These are phyloP conservation scores for Phaeodactylum tricornutum DNA, from an alignment of 108 stramenopile species.

Conservation along the genomic window DNA sequence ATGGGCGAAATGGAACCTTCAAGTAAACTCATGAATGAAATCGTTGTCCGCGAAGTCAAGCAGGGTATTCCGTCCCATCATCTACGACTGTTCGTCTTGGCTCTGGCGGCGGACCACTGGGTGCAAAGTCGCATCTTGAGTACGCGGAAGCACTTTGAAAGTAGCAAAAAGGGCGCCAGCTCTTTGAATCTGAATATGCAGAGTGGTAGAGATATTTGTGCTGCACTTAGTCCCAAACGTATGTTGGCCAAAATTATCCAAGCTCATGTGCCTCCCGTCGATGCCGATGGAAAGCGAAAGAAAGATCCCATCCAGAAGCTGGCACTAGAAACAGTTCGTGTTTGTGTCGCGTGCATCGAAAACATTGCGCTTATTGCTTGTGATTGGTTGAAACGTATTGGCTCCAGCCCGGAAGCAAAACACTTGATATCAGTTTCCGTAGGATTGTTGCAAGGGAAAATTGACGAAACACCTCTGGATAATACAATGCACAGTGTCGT, in stretches of 20 bases:
- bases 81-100: slow-evolving; percentile 27
- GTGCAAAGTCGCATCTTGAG: slow-evolving; percentile 19
- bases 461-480: slow-evolving; percentile 11
- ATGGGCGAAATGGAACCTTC: slow-evolving; percentile 1
- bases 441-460: slow-evolving; percentile 25
- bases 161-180: not conserved
- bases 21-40: slow-evolving; percentile 15
- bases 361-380: slow-evolving; percentile 38
- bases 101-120: slow-evolving; percentile 41
- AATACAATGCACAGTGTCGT: slow-evolving; percentile 1
- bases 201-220: slow-evolving; percentile 8
- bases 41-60: slow-evolving; percentile 23
- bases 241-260: slow-evolving; percentile 6
- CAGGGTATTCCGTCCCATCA: slow-evolving; percentile 32
- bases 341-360: slow-evolving; percentile 47
- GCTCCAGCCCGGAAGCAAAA: slow-evolving; percentile 18
- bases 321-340: slow-evolving; percentile 25
- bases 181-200: slow-evolving; percentile 12
- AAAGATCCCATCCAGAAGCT: slow-evolving; percentile 31
- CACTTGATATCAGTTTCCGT: slow-evolving; percentile 17
- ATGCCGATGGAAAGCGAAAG: slow-evolving; percentile 13
- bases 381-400: slow-evolving; percentile 27
- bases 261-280: slow-evolving; percentile 1
- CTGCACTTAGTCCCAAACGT: slow-evolving; percentile 10
- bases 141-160: slow-evolving; percentile 11